These are phyloP conservation scores for Domatiomyces globalis DNA, from an alignment of 2,329 filamentous ascomycete genomes.

Conservation along the genomic window DNA sequence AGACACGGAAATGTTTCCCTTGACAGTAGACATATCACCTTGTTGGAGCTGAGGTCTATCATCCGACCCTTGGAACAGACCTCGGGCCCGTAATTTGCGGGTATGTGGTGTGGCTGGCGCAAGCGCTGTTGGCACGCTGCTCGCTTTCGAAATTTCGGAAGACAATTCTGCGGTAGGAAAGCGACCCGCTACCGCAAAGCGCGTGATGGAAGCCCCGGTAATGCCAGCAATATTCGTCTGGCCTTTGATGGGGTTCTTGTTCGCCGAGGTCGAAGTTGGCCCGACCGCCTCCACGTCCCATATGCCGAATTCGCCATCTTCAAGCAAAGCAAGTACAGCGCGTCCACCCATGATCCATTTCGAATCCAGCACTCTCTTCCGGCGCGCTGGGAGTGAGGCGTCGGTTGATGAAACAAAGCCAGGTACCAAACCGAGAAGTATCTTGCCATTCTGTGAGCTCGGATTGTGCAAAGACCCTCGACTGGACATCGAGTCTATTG, in stretches of 20 bases:
- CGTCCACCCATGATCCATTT: constrained; percentile 33
- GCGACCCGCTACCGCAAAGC: constrained; percentile 30
- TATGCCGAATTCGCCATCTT: constrained; percentile 36
- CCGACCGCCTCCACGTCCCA: constrained; percentile 36
- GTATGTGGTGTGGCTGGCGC: constrained; percentile 37
- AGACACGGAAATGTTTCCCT: constrained; percentile 11
- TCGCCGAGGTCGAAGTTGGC: constrained; percentile 21
- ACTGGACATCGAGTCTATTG: constrained; percentile 19
- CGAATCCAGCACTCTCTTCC: constrained; percentile 32
- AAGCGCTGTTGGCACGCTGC: constrained; percentile 18
- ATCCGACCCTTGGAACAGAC: constrained; percentile 28
- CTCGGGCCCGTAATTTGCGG: constrained; percentile 29
- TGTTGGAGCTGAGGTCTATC: constrained; percentile 20
- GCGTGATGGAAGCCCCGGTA: constrained; percentile 27
- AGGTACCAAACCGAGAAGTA: constrained; percentile 31
- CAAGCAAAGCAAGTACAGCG: constrained; percentile 31
- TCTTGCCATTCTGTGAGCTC: constrained; percentile 26
- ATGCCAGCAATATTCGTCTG: constrained; percentile 27
- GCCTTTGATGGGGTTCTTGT: constrained; percentile 26
- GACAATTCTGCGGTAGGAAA: constrained; percentile 17
- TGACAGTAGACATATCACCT: constrained; percentile 27
- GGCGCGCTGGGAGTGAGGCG: constrained; percentile 18
- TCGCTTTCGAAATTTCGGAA: constrained; percentile 1
- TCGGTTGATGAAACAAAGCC: constrained; percentile 25
- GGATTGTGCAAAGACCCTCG: constrained; percentile 5